phyloP scores from a whole-genome alignment of 306 rosid species.

The Corylus americana region DNA sequence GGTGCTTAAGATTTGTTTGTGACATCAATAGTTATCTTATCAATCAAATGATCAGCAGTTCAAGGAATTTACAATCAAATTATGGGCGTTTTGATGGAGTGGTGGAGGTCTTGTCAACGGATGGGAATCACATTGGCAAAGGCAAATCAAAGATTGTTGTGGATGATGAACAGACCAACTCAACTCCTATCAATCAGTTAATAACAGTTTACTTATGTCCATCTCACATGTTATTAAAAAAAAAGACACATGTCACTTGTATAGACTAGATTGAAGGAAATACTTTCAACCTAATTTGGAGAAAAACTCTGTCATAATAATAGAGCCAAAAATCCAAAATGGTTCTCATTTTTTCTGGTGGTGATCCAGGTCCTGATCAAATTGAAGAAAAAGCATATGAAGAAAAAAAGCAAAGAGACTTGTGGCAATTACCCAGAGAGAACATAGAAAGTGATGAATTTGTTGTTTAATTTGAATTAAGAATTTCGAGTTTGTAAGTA shows the following conservation, averaged over 20 bases:
- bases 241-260: no score
- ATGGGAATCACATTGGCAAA: not conserved
- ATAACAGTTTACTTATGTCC: no score
- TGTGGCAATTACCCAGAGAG: conserved; percentile 19
- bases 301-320: no score
- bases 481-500: not conserved
- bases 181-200: not conserved
- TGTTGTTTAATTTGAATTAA: not conserved
- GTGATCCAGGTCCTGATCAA: conserved; percentile 3
- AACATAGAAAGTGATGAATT: not conserved
- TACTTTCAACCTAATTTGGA: no score
- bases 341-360: not conserved
- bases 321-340: not conserved
- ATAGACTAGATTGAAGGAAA: no score
- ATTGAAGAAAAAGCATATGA: conserved; percentile 3
- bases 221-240: no score
- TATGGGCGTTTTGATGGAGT: not conserved
- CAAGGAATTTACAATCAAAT: not conserved
- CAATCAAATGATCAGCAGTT: conserved; percentile 41
- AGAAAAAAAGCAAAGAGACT: not conserved
- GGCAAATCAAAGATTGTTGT: conserved; percentile 8
- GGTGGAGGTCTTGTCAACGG: not conserved
- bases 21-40: conserved; percentile 2
- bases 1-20: not conserved
- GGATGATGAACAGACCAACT: not conserved